Conservation (phyloP, 1,284 basidiomycete species). For the Cystobasidiaceae sp. region DNA sequence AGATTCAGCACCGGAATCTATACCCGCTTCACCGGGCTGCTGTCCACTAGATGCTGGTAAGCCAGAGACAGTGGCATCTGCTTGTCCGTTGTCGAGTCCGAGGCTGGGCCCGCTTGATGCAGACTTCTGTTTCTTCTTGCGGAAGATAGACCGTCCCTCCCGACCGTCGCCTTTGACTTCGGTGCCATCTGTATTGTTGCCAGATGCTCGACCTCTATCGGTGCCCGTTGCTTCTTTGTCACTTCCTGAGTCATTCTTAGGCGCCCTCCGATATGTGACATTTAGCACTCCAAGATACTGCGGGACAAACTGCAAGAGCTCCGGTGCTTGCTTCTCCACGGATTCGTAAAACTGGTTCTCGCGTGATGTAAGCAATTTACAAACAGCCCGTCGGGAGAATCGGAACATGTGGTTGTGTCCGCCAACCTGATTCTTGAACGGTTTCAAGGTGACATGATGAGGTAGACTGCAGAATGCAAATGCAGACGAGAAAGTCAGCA, state of each 20-base stretch:
- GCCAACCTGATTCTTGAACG: constrained; percentile 96
- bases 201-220: constrained; percentile 13
- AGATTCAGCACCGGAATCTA: constrained; percentile 40
- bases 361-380: constrained; percentile 73
- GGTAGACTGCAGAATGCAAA: not conserved
- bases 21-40: constrained; percentile 33
- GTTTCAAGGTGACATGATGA: constrained; percentile 71
- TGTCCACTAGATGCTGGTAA: not conserved
- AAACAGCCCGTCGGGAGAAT: constrained; percentile 94
- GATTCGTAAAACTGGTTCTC: constrained; percentile 99
- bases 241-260: constrained; percentile 24
- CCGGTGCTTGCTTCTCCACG: constrained; percentile 86
- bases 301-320: constrained; percentile 85
- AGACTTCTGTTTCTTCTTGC: constrained; percentile 20
- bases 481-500: not conserved
- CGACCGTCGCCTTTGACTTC: constrained; percentile 15
- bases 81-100: not conserved
- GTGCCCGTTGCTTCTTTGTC: not conserved
- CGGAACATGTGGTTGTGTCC: constrained; percentile 97
- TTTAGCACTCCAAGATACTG: constrained; percentile 97
- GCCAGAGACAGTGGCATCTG: not conserved
- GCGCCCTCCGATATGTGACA: constrained; percentile 70
- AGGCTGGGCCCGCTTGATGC: not conserved
- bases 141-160: constrained; percentile 14
- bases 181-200: not conserved